These are phyloP conservation scores for Elsinoe necatrix DNA, from an alignment of 2,329 filamentous ascomycete species.

Conservation along the genomic window DNA sequence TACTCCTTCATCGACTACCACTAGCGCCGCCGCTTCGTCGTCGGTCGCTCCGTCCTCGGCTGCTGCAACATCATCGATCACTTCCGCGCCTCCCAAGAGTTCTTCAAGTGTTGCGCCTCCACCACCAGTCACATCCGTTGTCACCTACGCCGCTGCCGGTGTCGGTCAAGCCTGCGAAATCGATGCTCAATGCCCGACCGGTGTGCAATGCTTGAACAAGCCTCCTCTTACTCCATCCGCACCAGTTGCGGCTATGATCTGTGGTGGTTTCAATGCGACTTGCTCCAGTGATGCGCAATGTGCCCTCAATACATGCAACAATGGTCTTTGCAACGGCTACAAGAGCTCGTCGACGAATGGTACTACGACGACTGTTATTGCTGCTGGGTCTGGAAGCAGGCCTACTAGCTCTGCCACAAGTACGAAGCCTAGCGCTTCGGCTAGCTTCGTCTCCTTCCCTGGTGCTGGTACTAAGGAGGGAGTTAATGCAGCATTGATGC, in stretches of 20 bases:
- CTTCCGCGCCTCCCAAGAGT: not conserved
- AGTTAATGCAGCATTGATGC: not conserved
- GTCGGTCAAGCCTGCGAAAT: not conserved
- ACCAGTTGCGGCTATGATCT: conserved; percentile 16
- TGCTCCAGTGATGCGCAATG: conserved; percentile 22
- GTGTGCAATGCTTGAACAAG: conserved; percentile 20
- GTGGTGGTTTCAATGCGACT: conserved; percentile 23
- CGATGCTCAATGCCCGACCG: conserved; percentile 7
- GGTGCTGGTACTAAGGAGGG: not conserved
- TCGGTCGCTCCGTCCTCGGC: not conserved
- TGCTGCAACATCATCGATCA: not conserved
- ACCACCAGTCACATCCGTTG: not conserved
- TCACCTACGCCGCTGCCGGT: conserved; percentile 6
- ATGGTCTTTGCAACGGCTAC: conserved; percentile 22
- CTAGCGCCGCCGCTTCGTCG: not conserved
- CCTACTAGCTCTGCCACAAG: not conserved
- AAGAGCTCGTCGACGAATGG: not conserved
- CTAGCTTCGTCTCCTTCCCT: not conserved
- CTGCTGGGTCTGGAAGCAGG: not conserved
- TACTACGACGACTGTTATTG: not conserved
- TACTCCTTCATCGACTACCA: not conserved
- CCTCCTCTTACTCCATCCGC: conserved; percentile 12
- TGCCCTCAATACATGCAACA: conserved; percentile 23
- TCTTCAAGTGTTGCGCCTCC: not conserved
- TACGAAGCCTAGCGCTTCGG: not conserved